Conservation (phyloP, 2,329 filamentous ascomycete genomes). For the Cladosporium sp. region DNA sequence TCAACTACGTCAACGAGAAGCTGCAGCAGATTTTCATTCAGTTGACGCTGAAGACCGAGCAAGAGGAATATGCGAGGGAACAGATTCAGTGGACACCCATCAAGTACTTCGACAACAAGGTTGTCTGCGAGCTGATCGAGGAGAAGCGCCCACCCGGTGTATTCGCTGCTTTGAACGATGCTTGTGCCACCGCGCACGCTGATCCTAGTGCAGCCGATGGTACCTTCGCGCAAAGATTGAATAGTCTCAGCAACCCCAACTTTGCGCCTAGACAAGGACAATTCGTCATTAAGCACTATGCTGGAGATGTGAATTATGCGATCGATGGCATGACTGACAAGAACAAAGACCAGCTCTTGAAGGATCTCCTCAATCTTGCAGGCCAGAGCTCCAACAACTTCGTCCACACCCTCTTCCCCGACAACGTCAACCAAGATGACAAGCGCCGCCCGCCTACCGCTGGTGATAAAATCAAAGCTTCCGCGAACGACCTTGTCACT, state of each 20-base stretch:
- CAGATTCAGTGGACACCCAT: constrained; percentile 99
- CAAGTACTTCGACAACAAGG: constrained; percentile 99
- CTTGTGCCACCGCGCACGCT: constrained; percentile 95
- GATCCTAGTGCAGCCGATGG: constrained; percentile 91
- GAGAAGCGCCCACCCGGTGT: constrained; percentile 84
- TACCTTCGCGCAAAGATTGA: constrained; percentile 90
- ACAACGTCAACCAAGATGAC: constrained; percentile 93
- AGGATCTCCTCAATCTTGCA: constrained; percentile 86
- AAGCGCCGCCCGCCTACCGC: constrained; percentile 89
- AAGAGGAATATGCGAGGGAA: constrained; percentile 93
- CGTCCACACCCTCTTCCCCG: constrained; percentile 81
- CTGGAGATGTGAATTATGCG: constrained; percentile 90
- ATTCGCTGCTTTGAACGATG: constrained; percentile 94
- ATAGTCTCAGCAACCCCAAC: constrained; percentile 85
- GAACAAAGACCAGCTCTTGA: constrained; percentile 96
- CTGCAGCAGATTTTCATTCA: constrained; percentile 99
- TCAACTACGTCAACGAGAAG: constrained; percentile 99
- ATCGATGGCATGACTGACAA: constrained; percentile 98
- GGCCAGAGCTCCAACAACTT: constrained; percentile 80
- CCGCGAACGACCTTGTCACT: constrained; percentile 89
- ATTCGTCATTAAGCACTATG: constrained; percentile 99
- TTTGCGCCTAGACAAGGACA: constrained; percentile 88
- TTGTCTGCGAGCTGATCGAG: constrained; percentile 96
- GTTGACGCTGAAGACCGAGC: constrained; percentile 90
- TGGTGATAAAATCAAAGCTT: constrained; percentile 91